Evolutionary conservation across 495 filamentous ascomycete genomes (phyloP).

Genomic region (Xylaria scruposa): DNA sequence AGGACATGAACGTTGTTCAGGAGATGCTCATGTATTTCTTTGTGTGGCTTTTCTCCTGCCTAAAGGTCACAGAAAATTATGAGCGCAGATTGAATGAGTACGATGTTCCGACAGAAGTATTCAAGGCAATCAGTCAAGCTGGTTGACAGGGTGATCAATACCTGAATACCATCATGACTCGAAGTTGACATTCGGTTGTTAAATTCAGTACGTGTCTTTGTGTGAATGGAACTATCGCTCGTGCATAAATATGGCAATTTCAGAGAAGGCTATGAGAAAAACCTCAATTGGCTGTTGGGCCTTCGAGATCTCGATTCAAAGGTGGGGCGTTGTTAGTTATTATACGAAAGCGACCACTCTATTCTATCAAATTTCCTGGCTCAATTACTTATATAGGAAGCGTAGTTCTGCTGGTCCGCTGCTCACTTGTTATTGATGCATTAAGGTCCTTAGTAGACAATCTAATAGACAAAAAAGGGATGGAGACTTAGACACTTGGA

Average conservation of each 20-base stretch:
- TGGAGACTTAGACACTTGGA: too few relatives aligned
- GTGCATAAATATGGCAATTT: neutral
- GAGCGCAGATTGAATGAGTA: slow-evolving; percentile 18
- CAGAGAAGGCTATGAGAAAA: neutral
- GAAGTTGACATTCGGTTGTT: neutral
- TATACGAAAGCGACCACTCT: neutral
- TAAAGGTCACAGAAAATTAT: slow-evolving; percentile 11
- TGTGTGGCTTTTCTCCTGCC: slow-evolving; percentile 20
- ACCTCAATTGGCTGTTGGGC: neutral
- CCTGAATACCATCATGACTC: neutral
- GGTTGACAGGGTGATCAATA: neutral
- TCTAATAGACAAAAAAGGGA: too few relatives aligned
- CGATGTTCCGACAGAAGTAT: slow-evolving; percentile 20
- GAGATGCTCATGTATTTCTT: slow-evolving; percentile 30
- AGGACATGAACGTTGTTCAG: slow-evolving; percentile 15
- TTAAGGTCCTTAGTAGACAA: too few relatives aligned
- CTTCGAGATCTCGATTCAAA: neutral
- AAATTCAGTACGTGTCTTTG: neutral
- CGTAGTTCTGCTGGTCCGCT: neutral
- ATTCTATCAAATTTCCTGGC: neutral
- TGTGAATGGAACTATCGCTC: neutral
- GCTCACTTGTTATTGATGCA: neutral
- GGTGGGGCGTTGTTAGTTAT: neutral
- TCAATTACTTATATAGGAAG: too few relatives aligned
- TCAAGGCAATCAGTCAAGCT: neutral